Conservation (phyloP, 768 basidiomycete genomes). For the Tylopilus felleus region DNA sequence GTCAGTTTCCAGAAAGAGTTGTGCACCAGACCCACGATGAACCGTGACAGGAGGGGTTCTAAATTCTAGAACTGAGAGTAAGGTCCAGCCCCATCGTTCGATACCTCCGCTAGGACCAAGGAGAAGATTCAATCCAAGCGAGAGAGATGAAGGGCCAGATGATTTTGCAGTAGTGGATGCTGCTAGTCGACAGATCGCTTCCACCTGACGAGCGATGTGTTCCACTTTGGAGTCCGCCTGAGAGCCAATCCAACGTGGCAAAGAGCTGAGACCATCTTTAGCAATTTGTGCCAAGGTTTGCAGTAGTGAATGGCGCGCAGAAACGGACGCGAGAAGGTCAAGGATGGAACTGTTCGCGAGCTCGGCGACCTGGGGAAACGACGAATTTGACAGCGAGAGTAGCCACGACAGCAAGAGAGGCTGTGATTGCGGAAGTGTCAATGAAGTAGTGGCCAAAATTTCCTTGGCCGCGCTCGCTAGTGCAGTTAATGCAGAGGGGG, state of each 20-base stretch:
- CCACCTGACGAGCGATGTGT: slow-evolving; percentile 63
- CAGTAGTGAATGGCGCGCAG: slow-evolving; percentile 45
- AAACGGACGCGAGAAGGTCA: slow-evolving; percentile 41
- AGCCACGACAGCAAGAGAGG: slow-evolving; percentile 69
- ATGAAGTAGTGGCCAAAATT: slow-evolving; percentile 51
- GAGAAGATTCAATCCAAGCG: slow-evolving; percentile 53
- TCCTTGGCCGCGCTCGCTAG: slow-evolving; percentile 53
- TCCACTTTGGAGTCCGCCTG: slow-evolving; percentile 73
- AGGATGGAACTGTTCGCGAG: slow-evolving; percentile 47
- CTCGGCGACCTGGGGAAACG: slow-evolving; percentile 49
- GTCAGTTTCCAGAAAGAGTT: slow-evolving; percentile 54
- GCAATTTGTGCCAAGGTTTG: slow-evolving; percentile 62
- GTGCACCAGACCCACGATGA: slow-evolving; percentile 47
- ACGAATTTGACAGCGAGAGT: slow-evolving; percentile 65
- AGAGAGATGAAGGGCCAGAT: slow-evolving; percentile 42
- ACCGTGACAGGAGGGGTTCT: slow-evolving; percentile 47
- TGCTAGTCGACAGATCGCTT: slow-evolving; percentile 60
- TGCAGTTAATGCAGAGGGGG: slow-evolving; percentile 56
- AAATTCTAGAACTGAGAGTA: slow-evolving; percentile 82
- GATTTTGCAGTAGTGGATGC: slow-evolving; percentile 13
- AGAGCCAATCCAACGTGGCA: slow-evolving; percentile 70
- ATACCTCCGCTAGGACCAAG: slow-evolving; percentile 81
- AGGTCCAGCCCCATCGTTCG: slow-evolving; percentile 88
- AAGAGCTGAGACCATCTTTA: slow-evolving; percentile 56
- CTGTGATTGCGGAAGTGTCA: slow-evolving; percentile 66